Evolutionary conservation across 805 yeast genomes (phyloP).

Genomic region (Nakazawaea ambrosiae): DNA sequence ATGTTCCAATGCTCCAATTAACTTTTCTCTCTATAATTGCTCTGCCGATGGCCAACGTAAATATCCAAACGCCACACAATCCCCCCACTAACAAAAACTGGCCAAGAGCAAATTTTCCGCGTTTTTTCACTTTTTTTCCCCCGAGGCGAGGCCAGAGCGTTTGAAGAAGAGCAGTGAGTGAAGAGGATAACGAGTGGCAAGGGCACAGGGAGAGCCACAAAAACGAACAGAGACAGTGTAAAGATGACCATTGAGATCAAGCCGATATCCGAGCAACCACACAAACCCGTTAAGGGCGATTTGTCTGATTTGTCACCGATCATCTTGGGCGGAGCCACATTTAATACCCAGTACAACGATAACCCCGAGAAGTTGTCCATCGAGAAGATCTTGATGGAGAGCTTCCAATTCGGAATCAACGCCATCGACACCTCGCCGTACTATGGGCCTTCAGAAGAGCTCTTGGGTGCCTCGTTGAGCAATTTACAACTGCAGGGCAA

Average conservation of each 20-base stretch:
- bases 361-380: slow-evolving; percentile 59
- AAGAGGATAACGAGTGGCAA: too few relatives aligned
- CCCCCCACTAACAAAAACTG: too few relatives aligned
- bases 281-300: slow-evolving; percentile 13
- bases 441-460: slow-evolving; percentile 79
- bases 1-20: too few relatives aligned
- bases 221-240: too few relatives aligned
- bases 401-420: slow-evolving; percentile 60
- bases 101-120: too few relatives aligned
- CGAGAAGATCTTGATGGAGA: slow-evolving; percentile 46
- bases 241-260: background rate
- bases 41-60: too few relatives aligned
- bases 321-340: slow-evolving; percentile 83
- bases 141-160: too few relatives aligned
- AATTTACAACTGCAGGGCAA: slow-evolving; percentile 24
- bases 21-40: too few relatives aligned
- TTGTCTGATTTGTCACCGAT: slow-evolving; percentile 42
- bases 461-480: slow-evolving; percentile 63
- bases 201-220: too few relatives aligned
- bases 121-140: too few relatives aligned
- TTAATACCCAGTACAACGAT: slow-evolving; percentile 72
- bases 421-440: slow-evolving; percentile 92
- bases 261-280: slow-evolving; percentile 1
- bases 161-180: too few relatives aligned
- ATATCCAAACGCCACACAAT: too few relatives aligned